Evolutionary conservation across 2,329 filamentous ascomycete genomes (phyloP), one percentile per base, ranked within the genome.

Genomic region (Trichophyton schoenleinii): DNA sequence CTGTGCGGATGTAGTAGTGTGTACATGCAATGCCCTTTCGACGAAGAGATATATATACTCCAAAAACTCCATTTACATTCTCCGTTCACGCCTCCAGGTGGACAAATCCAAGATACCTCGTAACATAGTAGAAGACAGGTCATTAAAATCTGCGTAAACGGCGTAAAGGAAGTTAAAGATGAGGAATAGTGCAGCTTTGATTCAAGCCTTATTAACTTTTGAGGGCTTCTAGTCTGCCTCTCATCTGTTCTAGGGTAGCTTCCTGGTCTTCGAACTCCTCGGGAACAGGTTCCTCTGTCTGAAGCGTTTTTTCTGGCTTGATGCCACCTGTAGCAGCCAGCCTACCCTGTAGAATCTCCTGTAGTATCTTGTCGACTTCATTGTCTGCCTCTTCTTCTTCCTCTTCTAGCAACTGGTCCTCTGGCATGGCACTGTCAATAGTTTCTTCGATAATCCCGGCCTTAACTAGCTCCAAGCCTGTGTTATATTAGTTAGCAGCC

Each of bases 371-470:
- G 70, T 97, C 91, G 8, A 97, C 89, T 79, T 97, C 92, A 20
- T 81, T 85, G 73, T 89, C 87, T 4, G 86, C 88, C 68, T 91
- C 89, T 62, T 85, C 89, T 63, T 88, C 84, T 62, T 89, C 83
- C 60, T 83, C 79, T 67, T 87, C 85, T 58, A 89, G 78, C 59
- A 86, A 75, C 62, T 91, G 86, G 66, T 86, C 82, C 64, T 83
- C 79, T n/a, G 91, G 89, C 66, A 97, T 77, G 49, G 81, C 85
- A 72, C 97, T 92, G 57, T 87, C 88, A 3, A 95, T 85, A 88
- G 97, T 96, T 78, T 99, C 94, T 79, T 97, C 92, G 63, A 97
- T 95, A 66, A 99, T 92, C 15, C 92, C 94, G 1, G 94, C 92
- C 78, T 91, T 95, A 74, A 96, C 88, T 67, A 97, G 77, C 80